phyloP scores from a whole-genome alignment of 345 rosid species.

The Citrus glauca region DNA sequence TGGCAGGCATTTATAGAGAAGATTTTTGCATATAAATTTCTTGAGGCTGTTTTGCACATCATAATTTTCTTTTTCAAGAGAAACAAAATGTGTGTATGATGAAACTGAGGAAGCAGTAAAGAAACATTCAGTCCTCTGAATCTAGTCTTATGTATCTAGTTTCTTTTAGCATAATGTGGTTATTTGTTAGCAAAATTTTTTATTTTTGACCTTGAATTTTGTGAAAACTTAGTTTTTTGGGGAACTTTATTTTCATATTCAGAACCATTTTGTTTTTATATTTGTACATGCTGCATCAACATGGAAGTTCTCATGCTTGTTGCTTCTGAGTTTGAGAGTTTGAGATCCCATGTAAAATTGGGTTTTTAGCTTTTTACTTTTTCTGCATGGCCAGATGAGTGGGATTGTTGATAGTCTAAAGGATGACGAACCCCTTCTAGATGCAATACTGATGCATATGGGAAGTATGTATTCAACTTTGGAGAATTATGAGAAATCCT shows the following conservation, averaged over 20 bases:
- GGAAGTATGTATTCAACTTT: conserved; percentile 75
- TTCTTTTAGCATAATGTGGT: neutral
- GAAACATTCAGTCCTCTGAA: neutral
- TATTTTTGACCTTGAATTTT: neutral
- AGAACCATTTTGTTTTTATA: neutral
- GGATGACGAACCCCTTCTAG: conserved; percentile 62
- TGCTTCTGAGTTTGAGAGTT: neutral
- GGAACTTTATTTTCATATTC: neutral
- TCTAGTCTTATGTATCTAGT: neutral
- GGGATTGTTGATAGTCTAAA: conserved; percentile 42
- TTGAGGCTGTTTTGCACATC: neutral
- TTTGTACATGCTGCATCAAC: neutral
- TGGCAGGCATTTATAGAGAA: neutral
- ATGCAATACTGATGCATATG: conserved; percentile 67
- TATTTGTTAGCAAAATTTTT: neutral
- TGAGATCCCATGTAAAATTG: conserved; percentile 6
- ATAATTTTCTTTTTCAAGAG: neutral
- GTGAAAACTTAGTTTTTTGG: neutral
- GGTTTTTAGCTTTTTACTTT: neutral
- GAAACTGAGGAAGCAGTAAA: neutral
- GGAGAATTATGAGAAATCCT: conserved; percentile 64
- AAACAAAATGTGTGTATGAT: neutral
- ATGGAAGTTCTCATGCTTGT: neutral
- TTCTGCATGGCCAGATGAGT: conserved; percentile 50
- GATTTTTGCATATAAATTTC: neutral